These are phyloP conservation scores for Sclerotinia trifoliorum DNA, from an alignment of 2,329 filamentous ascomycete species.

Conservation along the genomic window DNA sequence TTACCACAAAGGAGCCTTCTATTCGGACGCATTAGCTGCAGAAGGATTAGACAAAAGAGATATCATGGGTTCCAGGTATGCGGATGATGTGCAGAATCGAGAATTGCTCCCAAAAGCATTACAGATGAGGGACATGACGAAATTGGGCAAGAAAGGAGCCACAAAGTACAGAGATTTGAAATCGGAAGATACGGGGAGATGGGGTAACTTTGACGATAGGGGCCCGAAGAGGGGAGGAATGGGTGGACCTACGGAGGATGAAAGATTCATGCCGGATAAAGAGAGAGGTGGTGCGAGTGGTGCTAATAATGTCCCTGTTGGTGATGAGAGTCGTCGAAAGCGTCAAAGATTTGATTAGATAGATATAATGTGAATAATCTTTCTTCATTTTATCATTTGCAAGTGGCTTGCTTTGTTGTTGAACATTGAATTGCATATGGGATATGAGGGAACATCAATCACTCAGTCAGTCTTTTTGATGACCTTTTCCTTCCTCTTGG, in stretches of 20 bases:
- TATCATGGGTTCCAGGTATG: conserved; percentile 79
- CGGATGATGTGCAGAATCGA: conserved; percentile 78
- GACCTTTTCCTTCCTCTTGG: too few species aligned
- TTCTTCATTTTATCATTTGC: background rate
- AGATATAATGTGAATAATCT: background rate
- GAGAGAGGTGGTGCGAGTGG: conserved; percentile 55
- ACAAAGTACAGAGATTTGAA: conserved; percentile 88
- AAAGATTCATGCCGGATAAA: conserved; percentile 66
- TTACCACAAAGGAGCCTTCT: conserved; percentile 96
- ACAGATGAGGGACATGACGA: conserved; percentile 90
- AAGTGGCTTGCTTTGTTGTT: background rate
- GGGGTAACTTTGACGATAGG: conserved; percentile 65
- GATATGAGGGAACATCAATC: too few species aligned
- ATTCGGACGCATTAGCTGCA: conserved; percentile 74
- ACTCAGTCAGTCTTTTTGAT: too few species aligned
- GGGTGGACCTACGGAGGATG: conserved; percentile 53
- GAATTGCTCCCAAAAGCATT: conserved; percentile 86
- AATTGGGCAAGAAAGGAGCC: conserved; percentile 86
- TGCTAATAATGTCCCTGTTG: conserved; percentile 69
- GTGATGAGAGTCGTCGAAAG: conserved; percentile 44
- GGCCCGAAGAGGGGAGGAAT: conserved; percentile 41
- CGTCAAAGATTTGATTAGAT: conserved; percentile 14
- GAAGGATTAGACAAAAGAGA: conserved; percentile 77
- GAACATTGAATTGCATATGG: background rate
- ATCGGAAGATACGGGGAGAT: conserved; percentile 85